Evolutionary conservation across 1,284 basidiomycete species (phyloP).

Genomic region (Erythrobasidium hasegawianum): DNA sequence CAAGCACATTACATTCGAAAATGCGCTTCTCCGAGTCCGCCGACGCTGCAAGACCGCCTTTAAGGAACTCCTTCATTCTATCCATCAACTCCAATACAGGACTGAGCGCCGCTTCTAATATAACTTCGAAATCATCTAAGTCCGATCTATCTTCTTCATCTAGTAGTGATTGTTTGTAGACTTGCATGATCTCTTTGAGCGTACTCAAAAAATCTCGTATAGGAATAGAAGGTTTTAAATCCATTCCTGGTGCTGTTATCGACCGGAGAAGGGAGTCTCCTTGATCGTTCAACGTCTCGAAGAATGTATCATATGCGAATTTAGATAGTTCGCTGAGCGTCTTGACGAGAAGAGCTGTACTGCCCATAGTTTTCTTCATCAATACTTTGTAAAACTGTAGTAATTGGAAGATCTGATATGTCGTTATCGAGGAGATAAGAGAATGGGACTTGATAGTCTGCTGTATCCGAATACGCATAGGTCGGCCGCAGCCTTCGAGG

Average conservation of each 20-base stretch:
- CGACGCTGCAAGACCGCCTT: constrained; percentile 35
- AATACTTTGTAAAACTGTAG: constrained; percentile 89
- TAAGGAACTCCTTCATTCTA: constrained; percentile 59
- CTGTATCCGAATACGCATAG: constrained; percentile 81
- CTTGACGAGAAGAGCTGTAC: constrained; percentile 67
- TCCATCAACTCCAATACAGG: constrained; percentile 74
- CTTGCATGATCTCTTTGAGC: constrained; percentile 78
- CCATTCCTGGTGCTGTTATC: constrained; percentile 69
- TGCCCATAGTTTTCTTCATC: constrained; percentile 86
- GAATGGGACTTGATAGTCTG: constrained; percentile 91
- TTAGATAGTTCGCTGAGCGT: constrained; percentile 81
- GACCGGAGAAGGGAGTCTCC: constrained; percentile 68
- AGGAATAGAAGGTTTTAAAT: constrained; percentile 68
- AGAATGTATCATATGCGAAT: constrained; percentile 74
- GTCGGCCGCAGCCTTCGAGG: constrained; percentile 77
- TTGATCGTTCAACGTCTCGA: constrained; percentile 75
- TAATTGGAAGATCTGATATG: constrained; percentile 89
- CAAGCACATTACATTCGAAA: constrained; percentile 78
- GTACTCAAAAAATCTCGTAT: constrained; percentile 77
- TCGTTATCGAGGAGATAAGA: constrained; percentile 67
- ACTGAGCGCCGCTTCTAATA: constrained; percentile 75
- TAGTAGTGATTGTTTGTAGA: constrained; percentile 76
- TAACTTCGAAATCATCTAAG: constrained; percentile 57
- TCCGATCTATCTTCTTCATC: constrained; percentile 54
- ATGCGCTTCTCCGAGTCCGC: constrained; percentile 70